Conservation (phyloP, 2,329 filamentous ascomycete species). For the Sporothrix inflata region DNA sequence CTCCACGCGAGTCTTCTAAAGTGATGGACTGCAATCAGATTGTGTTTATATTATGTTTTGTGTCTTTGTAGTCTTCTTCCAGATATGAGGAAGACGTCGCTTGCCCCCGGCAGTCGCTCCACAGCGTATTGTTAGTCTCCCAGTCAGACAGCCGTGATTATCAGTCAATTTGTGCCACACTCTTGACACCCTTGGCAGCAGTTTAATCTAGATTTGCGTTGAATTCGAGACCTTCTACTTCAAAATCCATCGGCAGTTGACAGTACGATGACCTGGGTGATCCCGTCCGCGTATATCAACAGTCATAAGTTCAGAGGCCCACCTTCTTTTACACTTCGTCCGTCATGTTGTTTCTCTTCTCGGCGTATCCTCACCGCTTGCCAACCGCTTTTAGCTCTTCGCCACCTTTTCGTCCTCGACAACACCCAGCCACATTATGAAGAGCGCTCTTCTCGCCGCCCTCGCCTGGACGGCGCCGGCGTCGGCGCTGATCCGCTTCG, state of each 20-base stretch:
- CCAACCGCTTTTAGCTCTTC: background rate
- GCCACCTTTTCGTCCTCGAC: background rate
- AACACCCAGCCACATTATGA: background rate
- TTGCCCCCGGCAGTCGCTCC: background rate
- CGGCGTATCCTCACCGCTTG: background rate
- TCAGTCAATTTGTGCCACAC: background rate
- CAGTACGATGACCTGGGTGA: background rate
- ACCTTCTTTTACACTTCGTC: background rate
- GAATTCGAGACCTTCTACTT: background rate
- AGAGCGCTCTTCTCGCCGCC: slow-evolving; percentile 33
- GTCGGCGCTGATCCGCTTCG: slow-evolving; percentile 51
- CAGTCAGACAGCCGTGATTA: background rate
- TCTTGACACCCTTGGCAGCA: background rate
- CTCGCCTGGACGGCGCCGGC: slow-evolving; percentile 38
- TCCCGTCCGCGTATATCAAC: background rate
- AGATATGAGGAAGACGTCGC: background rate
- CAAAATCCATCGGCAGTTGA: background rate
- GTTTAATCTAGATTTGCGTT: background rate
- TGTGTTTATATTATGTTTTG: background rate
- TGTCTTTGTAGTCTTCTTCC: too few relatives aligned
- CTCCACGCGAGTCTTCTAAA: background rate
- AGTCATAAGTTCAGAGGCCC: background rate
- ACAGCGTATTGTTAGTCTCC: background rate
- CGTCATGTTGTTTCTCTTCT: background rate
- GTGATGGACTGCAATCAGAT: background rate